Base-by-base conservation (phyloP, 305 asterid genomes). In the Solanum hybrid region DNA sequence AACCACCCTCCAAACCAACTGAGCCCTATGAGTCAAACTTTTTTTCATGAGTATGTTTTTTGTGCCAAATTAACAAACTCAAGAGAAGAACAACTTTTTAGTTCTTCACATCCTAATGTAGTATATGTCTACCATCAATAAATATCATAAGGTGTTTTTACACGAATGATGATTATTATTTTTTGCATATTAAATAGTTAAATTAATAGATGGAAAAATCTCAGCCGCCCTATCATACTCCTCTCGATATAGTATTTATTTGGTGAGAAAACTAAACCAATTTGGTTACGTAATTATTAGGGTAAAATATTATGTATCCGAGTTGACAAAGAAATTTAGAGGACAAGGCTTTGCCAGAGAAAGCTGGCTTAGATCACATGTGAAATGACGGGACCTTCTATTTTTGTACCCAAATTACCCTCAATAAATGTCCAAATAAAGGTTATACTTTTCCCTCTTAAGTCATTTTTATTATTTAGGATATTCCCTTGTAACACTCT, bases 321-420 rank as follows among this genome's bases (percentile, higher is more conserved):
- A 88, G 86, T 89, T 90, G 90, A 90, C 89, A 90, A 40, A 80
- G 77, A 42, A 88, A 84, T 88, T 36, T 31, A 74, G 87, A 14
- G 39, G 87, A 40, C 26, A 40, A 64, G 71, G 79, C 29, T 86
- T 87, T 91, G 88, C 89, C 90, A 87, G 80, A 80, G 87, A 90
- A 86, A 90, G 92, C 92, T 91, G 90, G 92, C 92, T 51, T 9
- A 86, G 81, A 34, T 80, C 93, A 89, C 92, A 89, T 92, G 92
- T 86, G 90, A 90, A 51, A 89, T 86, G 24, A 57, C 71, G 90
- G 89, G 89, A 89, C 90, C 75, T 87, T 36, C 51, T 64, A 5
- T 73, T 35, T 26, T 2, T 16, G 33, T 90, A 69, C 90, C 91
- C 28, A 18, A 90, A 88, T 64, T 85, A 61, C 92, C 90, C 93